Evolutionary conservation across 805 yeast genomes (phyloP).

Genomic region (Lipomyces starkeyi): DNA sequence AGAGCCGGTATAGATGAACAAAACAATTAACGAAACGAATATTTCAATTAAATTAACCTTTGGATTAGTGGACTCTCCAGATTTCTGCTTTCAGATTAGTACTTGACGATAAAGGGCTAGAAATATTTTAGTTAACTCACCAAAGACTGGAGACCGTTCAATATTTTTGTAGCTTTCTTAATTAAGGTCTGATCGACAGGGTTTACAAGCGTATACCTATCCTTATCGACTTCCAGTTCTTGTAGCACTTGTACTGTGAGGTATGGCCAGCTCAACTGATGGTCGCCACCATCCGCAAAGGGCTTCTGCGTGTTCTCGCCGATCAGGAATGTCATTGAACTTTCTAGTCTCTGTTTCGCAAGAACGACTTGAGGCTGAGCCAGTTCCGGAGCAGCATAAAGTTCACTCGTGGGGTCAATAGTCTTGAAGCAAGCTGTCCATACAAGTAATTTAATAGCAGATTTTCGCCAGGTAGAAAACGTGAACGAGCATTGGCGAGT

Average conservation of each 20-base stretch:
- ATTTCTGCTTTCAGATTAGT: not conserved
- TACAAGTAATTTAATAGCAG: not conserved
- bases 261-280: constrained; percentile 12
- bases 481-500: constrained; percentile 4
- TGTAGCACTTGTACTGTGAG: constrained; percentile 12
- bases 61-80: not conserved
- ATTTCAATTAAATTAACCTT: constrained; percentile 12
- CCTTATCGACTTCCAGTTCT: not conserved
- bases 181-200: not conserved
- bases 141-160: constrained; percentile 1
- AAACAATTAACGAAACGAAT: constrained; percentile 13
- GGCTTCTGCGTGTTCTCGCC: constrained; percentile 4
- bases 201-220: not conserved
- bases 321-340: not conserved
- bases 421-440: constrained; percentile 3
- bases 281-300: not conserved
- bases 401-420: not conserved
- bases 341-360: constrained; percentile 1
- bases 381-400: constrained; percentile 5
- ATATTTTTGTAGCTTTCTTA: constrained; percentile 7
- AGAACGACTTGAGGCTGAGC: not conserved
- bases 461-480: constrained; percentile 12
- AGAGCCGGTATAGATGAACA: constrained; percentile 7
- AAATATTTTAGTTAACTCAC: constrained; percentile 5
- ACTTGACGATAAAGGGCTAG: not conserved